A percentile compares a stretch with the other conserved stretches of the same genome.
phyloP scores from a whole-genome alignment of 305 asterid species.

The Lippia alba region DNA sequence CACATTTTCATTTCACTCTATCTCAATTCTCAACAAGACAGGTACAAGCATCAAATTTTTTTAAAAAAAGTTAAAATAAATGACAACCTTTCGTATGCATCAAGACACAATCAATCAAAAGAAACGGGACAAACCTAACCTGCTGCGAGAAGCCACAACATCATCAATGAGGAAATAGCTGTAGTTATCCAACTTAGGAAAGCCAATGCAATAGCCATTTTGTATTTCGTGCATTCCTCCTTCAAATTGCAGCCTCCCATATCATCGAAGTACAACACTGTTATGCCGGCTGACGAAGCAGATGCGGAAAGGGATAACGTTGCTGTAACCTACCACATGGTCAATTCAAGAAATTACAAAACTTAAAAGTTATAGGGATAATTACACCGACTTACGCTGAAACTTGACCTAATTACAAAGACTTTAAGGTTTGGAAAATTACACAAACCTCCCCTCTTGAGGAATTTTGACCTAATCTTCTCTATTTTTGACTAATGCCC shows the following conservation, averaged over 20 bases:
- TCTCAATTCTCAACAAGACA: neutral
- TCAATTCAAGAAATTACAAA: too few relatives aligned
- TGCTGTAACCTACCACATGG: slow-evolving; percentile 49
- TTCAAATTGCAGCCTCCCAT: slow-evolving; percentile 48
- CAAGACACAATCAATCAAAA: neutral
- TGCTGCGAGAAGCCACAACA: slow-evolving; percentile 61
- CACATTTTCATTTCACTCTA: slow-evolving; percentile 16
- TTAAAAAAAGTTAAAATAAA: too few relatives aligned
- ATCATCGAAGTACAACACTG: slow-evolving; percentile 52
- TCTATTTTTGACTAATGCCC: too few relatives aligned
- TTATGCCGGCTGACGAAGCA: slow-evolving; percentile 59
- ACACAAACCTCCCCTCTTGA: too few relatives aligned
- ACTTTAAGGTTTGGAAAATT: too few relatives aligned
- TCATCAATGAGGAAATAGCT: slow-evolving; percentile 48
- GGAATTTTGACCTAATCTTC: too few relatives aligned
- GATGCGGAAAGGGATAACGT: slow-evolving; percentile 62
- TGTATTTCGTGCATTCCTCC: slow-evolving; percentile 54
- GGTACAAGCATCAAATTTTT: neutral
- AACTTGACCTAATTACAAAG: too few relatives aligned
- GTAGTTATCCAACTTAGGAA: slow-evolving; percentile 55
- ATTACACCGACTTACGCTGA: too few relatives aligned
- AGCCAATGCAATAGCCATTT: slow-evolving; percentile 53
- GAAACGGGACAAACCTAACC: slow-evolving; percentile 32
- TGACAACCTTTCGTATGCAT: neutral
- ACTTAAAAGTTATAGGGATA: too few relatives aligned